phyloP scores from a whole-genome alignment of 108 stramenopile genomes.

The Aurantiochytrium sp. region DNA sequence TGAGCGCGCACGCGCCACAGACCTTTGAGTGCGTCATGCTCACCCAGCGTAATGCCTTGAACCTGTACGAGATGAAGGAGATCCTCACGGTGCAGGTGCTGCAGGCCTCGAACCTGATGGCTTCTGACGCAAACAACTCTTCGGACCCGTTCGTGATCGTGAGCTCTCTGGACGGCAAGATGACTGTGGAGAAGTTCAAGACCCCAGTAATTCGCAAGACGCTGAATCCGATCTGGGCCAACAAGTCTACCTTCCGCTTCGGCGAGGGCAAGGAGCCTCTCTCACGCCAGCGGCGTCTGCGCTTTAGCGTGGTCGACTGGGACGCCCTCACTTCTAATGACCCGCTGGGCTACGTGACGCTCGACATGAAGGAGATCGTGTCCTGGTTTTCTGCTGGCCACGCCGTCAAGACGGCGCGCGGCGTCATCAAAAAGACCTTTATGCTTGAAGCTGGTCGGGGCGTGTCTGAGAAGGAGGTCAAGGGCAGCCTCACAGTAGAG shows the following conservation, averaged over 20 bases:
- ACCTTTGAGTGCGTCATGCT: background rate
- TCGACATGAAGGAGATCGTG: background rate
- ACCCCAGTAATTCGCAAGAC: background rate
- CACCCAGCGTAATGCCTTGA: background rate
- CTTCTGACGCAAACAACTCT: background rate
- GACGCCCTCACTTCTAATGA: background rate
- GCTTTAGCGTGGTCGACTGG: conserved; percentile 4
- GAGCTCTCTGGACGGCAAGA: background rate
- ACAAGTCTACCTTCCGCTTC: conserved; percentile 22
- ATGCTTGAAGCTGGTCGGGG: background rate
- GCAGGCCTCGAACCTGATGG: background rate
- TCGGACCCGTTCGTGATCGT: background rate
- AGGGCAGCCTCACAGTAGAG: background rate
- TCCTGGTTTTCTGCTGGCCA: background rate
- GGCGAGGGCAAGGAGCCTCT: background rate
- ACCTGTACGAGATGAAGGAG: background rate
- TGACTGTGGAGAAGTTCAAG: background rate
- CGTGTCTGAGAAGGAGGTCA: background rate
- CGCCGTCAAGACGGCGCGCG: background rate
- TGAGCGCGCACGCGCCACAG: background rate
- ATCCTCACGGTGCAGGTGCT: conserved; percentile 11
- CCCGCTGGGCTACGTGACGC: background rate
- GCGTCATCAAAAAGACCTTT: background rate
- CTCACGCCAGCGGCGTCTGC: background rate
- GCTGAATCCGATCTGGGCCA: background rate